Conservation (phyloP, 345 rosid genomes). For the Populus pruinosa region DNA sequence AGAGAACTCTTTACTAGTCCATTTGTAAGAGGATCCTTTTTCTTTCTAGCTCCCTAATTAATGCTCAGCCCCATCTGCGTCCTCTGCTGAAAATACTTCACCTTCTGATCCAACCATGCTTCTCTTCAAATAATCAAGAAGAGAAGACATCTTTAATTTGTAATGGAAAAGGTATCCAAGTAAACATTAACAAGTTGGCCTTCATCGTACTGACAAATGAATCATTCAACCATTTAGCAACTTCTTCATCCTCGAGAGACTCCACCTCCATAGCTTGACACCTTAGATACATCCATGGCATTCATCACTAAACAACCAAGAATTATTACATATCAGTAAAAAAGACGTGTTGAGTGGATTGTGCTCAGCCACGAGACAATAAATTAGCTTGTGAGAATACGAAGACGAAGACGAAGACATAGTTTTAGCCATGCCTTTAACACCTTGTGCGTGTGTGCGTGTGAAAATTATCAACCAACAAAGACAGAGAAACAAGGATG, state of each 20-base stretch:
- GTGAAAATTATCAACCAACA: constrained; percentile 10
- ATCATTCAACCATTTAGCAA: constrained; percentile 70
- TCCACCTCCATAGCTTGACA: constrained; percentile 98
- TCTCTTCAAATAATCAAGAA: constrained; percentile 87
- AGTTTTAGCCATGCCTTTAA: constrained; percentile 18
- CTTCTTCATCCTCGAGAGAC: constrained; percentile 77
- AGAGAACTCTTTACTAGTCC: constrained; percentile 77
- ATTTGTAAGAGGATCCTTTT: constrained; percentile 83
- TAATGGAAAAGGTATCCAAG: constrained; percentile 71
- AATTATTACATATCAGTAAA: too few species aligned
- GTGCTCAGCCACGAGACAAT: constrained; percentile 77
- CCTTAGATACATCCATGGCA: constrained; percentile 37
- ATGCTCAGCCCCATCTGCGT: constrained; percentile 78
- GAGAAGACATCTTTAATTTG: constrained; percentile 46
- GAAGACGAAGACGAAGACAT: neutral
- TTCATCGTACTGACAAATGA: constrained; percentile 65
- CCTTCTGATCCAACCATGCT: constrained; percentile 85
- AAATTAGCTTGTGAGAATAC: constrained; percentile 42
- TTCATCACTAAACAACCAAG: too few species aligned
- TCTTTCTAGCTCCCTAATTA: constrained; percentile 52
- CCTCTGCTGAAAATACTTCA: constrained; percentile 88
- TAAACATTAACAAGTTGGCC: constrained; percentile 80
- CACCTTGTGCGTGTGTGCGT: neutral
- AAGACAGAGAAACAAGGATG: neutral
- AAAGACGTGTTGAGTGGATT: constrained; percentile 88